phyloP scores from a whole-genome alignment of 495 filamentous ascomycete species.

The Xylaria grammica region DNA sequence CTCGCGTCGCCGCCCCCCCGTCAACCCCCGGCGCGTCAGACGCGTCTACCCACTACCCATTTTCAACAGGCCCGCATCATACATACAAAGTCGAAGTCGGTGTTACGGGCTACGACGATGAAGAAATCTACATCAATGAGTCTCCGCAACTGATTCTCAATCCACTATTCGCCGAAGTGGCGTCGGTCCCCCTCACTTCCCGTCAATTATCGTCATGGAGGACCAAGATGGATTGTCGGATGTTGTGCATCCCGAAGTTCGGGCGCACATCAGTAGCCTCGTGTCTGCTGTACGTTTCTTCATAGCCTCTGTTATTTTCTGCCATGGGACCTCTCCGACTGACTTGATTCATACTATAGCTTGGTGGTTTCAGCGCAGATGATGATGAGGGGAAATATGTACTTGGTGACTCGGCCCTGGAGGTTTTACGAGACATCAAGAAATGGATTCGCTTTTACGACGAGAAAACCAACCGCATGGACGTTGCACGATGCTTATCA shows the following conservation, averaged over 20 bases:
- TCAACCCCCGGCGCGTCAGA: conserved; percentile 15
- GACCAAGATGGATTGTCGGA: conserved; percentile 55
- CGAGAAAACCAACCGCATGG: conserved; percentile 90
- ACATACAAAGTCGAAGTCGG: neutral
- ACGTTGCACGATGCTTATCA: conserved; percentile 90
- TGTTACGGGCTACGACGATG: neutral
- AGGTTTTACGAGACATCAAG: conserved; percentile 89
- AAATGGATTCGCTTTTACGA: conserved; percentile 96
- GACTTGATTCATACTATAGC: conserved; percentile 52
- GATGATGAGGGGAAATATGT: conserved; percentile 73
- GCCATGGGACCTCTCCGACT: conserved; percentile 20
- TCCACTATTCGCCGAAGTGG: conserved; percentile 22
- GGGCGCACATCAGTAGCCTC: conserved; percentile 87
- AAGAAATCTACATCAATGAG: conserved; percentile 6
- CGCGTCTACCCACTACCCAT: conserved; percentile 19
- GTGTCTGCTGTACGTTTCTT: conserved; percentile 78
- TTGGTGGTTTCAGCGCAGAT: conserved; percentile 84
- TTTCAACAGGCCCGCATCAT: neutral
- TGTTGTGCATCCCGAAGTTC: conserved; percentile 83
- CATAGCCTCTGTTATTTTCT: conserved; percentile 15
- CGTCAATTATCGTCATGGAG: conserved; percentile 49
- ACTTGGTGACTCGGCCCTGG: conserved; percentile 90
- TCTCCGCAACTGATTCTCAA: conserved; percentile 2
- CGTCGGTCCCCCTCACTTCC: conserved; percentile 29
- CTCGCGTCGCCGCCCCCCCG: conserved; percentile 12